Base-by-base conservation (phyloP, 176 grass and related monocot genomes). In the Pontederia crassipes region DNA sequence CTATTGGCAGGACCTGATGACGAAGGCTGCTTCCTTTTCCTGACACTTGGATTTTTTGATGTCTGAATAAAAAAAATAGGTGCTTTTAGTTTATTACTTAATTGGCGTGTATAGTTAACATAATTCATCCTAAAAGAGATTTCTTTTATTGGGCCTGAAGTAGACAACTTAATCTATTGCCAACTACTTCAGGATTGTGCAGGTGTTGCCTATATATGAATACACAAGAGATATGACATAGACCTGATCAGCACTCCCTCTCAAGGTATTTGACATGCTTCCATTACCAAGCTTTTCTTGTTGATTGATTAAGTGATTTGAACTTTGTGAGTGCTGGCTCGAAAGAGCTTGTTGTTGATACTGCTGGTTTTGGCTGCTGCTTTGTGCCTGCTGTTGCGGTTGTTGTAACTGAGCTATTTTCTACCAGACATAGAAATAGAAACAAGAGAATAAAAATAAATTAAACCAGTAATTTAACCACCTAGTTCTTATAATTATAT, bases 1-100 rank as follows among this genome's bases (percentile, higher is more conserved):
- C 87, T 90, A 65, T 90, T 90, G 32, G 87, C 87, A 60, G 79
- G 85, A 52, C 87, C 87, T 52, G 87, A 90, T 61, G 87, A 86
- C 11, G 71, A 79, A 15, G 82, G 79, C 55, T 90, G 85, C 79
- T 90, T 90, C 74, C 87, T 40, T 40, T 40, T 40, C 17, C 4
- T 56, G 54, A 8, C 54, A 40, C 32, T 40, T 7, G 32, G 32
- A 40, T 40, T 40, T 40, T 40, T 40, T 40, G 32, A 40, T 40
- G 1, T 40, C 32, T 40, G 32, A 4, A 40, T 40, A 40, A 40
- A 40, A 7, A 7, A 40, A 40, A 40, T 40, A 40, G 32, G 32
- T 7, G 6, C 32, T 40, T 40, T 4, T 40, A 40, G 2, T 1
- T 40, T 40, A 3, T 40, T 40, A 40, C 6, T 4, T 7, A 7